Conservation (phyloP, 805 yeast genomes). For the Starmerella stellata region DNA sequence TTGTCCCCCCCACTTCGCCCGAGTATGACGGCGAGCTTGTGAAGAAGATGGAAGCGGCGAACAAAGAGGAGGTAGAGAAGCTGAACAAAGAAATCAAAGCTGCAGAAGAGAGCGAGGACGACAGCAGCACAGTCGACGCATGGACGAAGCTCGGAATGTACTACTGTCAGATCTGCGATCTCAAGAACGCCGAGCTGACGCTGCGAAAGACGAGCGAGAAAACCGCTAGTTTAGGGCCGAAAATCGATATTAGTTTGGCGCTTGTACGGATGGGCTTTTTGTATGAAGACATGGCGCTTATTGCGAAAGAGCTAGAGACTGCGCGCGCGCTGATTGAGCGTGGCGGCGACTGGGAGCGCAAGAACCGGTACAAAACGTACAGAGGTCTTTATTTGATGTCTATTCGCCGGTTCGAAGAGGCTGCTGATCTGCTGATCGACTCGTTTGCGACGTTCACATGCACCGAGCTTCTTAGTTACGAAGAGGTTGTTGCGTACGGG, state of each 20-base stretch:
- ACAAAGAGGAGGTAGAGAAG: constrained; percentile 35
- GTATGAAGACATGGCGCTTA: constrained; percentile 55
- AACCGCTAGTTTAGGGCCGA: constrained; percentile 74
- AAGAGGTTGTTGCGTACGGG: constrained; percentile 75
- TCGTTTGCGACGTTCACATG: constrained; percentile 91
- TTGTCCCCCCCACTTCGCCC: constrained; percentile 30
- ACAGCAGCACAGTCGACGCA: constrained; percentile 56
- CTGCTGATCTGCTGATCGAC: constrained; percentile 70
- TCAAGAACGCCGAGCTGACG: constrained; percentile 45
- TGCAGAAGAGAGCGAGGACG: constrained; percentile 69
- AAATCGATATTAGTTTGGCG: constrained; percentile 70
- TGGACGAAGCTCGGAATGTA: constrained; percentile 74
- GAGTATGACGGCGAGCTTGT: constrained; percentile 47
- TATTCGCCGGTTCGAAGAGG: constrained; percentile 69
- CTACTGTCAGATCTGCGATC: constrained; percentile 72
- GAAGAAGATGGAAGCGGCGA: constrained; percentile 32
- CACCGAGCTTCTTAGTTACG: constrained; percentile 73
- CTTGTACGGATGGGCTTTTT: constrained; percentile 80
- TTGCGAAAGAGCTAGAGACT: constrained; percentile 54
- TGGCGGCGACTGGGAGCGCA: constrained; percentile 99
- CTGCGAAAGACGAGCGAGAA: constrained; percentile 56
- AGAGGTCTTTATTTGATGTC: constrained; percentile 69
- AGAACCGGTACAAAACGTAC: constrained; percentile 85
- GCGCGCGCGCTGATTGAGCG: constrained; percentile 65
- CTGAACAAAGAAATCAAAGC: constrained; percentile 32